phyloP scores from a whole-genome alignment of 2,329 filamentous ascomycete genomes.

The Biscogniauxia mediterranea region DNA sequence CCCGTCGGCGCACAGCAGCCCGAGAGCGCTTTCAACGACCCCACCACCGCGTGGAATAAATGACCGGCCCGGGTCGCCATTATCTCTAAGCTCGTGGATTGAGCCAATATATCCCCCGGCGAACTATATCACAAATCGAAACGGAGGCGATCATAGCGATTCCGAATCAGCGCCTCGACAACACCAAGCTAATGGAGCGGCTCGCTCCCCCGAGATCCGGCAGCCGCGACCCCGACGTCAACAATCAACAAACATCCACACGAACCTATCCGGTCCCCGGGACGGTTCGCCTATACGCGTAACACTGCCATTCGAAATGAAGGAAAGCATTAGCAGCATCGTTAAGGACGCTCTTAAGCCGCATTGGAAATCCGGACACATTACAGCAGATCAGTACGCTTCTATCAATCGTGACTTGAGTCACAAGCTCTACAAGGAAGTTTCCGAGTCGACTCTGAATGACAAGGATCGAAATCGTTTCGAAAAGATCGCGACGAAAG shows the following conservation, averaged over 20 bases:
- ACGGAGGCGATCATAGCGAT: slow-evolving; percentile 45
- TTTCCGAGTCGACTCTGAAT: slow-evolving; percentile 57
- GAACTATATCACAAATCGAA: slow-evolving; percentile 65
- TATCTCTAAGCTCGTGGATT: slow-evolving; percentile 68
- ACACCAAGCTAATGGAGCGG: slow-evolving; percentile 31
- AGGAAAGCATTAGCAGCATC: slow-evolving; percentile 84
- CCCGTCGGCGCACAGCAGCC: slow-evolving; percentile 64
- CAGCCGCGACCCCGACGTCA: slow-evolving; percentile 52
- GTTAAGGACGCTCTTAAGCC: slow-evolving; percentile 81
- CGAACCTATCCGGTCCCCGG: slow-evolving; percentile 44
- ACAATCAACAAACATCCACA: slow-evolving; percentile 40
- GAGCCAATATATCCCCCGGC: slow-evolving; percentile 73
- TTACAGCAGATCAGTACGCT: slow-evolving; percentile 88
- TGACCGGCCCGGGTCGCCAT: slow-evolving; percentile 62
- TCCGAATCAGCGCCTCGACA: slow-evolving; percentile 40
- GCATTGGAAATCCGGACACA: slow-evolving; percentile 73
- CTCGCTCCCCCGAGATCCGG: slow-evolving; percentile 45
- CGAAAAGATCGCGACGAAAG: slow-evolving; percentile 73
- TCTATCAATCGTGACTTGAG: slow-evolving; percentile 89
- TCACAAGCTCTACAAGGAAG: slow-evolving; percentile 77
- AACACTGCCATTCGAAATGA: slow-evolving; percentile 73
- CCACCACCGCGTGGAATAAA: slow-evolving; percentile 64
- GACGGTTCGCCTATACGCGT: slow-evolving; percentile 68
- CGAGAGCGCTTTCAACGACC: slow-evolving; percentile 64
- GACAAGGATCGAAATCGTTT: slow-evolving; percentile 66